These are phyloP conservation scores for Trichopus zeylanicus DNA, from an alignment of 116 monocot species.

Conservation along the genomic window DNA sequence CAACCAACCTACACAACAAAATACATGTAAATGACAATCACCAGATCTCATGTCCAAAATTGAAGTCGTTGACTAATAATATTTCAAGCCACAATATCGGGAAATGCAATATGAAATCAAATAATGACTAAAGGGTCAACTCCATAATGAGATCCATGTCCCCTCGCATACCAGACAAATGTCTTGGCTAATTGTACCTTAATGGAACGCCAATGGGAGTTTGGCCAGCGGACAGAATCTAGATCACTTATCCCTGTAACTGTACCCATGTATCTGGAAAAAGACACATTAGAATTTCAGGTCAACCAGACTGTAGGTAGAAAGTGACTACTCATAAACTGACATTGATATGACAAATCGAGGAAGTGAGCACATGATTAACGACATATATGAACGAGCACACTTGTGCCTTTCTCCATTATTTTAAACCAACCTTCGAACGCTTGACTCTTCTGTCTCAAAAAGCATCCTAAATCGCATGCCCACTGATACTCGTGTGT, in stretches of 20 bases:
- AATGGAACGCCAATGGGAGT: slow-evolving; percentile 92
- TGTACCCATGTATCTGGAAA: slow-evolving; percentile 90
- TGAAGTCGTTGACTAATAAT: background rate
- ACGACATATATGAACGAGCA: no score
- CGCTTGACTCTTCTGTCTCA: slow-evolving; percentile 64
- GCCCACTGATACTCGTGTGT: slow-evolving; percentile 58
- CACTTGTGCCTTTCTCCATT: no score
- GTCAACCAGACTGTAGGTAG: no score
- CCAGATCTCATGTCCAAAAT: background rate
- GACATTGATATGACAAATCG: background rate
- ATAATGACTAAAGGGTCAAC: no score
- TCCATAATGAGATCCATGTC: no score
- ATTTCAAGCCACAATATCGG: background rate
- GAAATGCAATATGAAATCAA: no score
- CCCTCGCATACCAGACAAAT: background rate
- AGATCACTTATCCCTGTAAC: slow-evolving; percentile 88
- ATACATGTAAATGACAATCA: background rate
- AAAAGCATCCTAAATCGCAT: slow-evolving; percentile 68
- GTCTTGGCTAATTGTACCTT: slow-evolving; percentile 44
- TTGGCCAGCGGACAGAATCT: slow-evolving; percentile 77
- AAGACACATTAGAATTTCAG: no score
- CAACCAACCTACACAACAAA: slow-evolving; percentile 45
- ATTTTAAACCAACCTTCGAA: slow-evolving; percentile 36
- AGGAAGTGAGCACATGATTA: background rate
- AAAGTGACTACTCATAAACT: background rate